These are phyloP conservation scores for Blastocystis sp. DNA, from an alignment of 352 stramenopile genomes.

Conservation along the genomic window DNA sequence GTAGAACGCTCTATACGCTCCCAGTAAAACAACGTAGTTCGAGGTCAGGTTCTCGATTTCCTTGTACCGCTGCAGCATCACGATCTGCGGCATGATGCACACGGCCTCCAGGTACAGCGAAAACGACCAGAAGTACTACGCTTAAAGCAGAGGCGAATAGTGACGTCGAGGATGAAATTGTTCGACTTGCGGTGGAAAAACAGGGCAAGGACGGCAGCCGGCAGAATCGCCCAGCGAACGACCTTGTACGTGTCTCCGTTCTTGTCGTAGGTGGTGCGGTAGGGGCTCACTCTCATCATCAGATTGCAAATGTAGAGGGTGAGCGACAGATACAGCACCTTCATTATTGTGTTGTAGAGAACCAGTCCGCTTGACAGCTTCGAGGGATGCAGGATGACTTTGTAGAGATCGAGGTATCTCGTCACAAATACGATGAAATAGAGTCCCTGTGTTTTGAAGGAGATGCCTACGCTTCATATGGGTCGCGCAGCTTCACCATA, in stretches of 20 bases:
- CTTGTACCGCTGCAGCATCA: constrained; percentile 93
- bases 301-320: constrained; percentile 96
- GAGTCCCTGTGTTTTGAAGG: constrained; percentile 96
- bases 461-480: constrained; percentile 81
- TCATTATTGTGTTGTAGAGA: constrained; percentile 98
- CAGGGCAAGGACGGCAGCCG: constrained; percentile 89
- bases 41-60: constrained; percentile 97
- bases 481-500: constrained; percentile 73
- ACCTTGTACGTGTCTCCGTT: constrained; percentile 97
- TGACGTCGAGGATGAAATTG: constrained; percentile 54
- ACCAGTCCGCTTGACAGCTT: constrained; percentile 80
- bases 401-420: constrained; percentile 96
- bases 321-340: constrained; percentile 92
- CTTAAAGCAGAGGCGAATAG: constrained; percentile 71
- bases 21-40: constrained; percentile 98
- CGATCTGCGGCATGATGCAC: constrained; percentile 97
- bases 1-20: constrained; percentile 93
- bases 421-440: constrained; percentile 97
- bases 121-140: constrained; percentile 86
- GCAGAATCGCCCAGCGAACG: constrained; percentile 91
- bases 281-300: constrained; percentile 87
- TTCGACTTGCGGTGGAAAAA: constrained; percentile 80
- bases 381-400: constrained; percentile 74
- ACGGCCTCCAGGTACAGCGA: constrained; percentile 97
- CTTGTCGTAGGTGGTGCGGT: constrained; percentile 94